phyloP scores from a whole-genome alignment of 2,329 filamentous ascomycete species.

The Aspergillus ustus region DNA sequence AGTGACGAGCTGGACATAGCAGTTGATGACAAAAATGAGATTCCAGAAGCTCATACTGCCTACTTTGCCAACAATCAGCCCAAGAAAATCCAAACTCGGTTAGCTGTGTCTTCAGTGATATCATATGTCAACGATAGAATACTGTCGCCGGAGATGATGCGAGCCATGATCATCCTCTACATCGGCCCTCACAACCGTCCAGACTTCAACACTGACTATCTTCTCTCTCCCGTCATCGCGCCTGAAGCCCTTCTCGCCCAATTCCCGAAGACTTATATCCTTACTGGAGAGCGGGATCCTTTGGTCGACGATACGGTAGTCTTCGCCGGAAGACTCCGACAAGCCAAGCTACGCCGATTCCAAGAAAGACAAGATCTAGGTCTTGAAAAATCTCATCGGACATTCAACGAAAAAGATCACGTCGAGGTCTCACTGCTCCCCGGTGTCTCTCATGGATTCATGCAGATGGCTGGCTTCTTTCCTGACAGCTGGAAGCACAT shows the following conservation, averaged over 20 bases:
- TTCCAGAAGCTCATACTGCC: slow-evolving; percentile 42
- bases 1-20: slow-evolving; percentile 25
- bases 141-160: slow-evolving; percentile 96
- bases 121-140: slow-evolving; percentile 98
- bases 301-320: slow-evolving; percentile 97
- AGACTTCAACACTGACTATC: slow-evolving; percentile 88
- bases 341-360: slow-evolving; percentile 69
- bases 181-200: slow-evolving; percentile 91
- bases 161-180: slow-evolving; percentile 98
- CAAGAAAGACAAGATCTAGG: slow-evolving; percentile 60
- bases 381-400: slow-evolving; percentile 56
- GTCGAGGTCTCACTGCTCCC: slow-evolving; percentile 85
- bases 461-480: slow-evolving; percentile 87
- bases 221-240: slow-evolving; percentile 86
- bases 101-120: slow-evolving; percentile 95
- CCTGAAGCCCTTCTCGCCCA: slow-evolving; percentile 79
- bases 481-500: slow-evolving; percentile 91
- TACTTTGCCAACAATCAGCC: slow-evolving; percentile 45
- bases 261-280: slow-evolving; percentile 94
- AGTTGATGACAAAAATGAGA: slow-evolving; percentile 37
- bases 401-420: slow-evolving; percentile 73
- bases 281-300: slow-evolving; percentile 93
- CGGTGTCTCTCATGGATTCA: slow-evolving; percentile 89
- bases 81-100: slow-evolving; percentile 71
- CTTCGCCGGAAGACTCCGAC: slow-evolving; percentile 84